Evolutionary conservation across 169 alveolate species (phyloP).

Genomic region (Perkinsus marinus): DNA sequence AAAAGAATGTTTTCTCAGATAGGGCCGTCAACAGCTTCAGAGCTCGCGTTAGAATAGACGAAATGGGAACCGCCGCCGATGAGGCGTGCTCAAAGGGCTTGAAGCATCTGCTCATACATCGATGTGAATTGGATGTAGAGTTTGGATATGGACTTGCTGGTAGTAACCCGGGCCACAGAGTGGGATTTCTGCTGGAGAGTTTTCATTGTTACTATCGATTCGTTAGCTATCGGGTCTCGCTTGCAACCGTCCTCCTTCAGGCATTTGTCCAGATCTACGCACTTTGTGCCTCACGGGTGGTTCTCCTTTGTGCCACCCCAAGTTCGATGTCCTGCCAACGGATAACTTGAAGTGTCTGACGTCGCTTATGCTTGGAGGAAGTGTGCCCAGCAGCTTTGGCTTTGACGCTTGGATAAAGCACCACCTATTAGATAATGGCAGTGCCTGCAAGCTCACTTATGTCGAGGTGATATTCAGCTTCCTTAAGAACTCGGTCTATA

Average conservation of each 20-base stretch:
- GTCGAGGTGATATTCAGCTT: background rate
- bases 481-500: background rate
- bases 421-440: background rate
- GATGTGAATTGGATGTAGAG: background rate
- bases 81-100: background rate
- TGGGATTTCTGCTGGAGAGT: too few species aligned
- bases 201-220: too few species aligned
- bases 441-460: background rate
- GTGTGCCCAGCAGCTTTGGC: background rate
- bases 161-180: too few species aligned
- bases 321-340: background rate
- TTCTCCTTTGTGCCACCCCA: background rate
- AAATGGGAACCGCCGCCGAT: background rate
- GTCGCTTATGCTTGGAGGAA: background rate
- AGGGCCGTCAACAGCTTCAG: background rate
- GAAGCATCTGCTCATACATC: background rate
- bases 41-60: background rate
- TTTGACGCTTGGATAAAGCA: background rate
- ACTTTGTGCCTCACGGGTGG: background rate
- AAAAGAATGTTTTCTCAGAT: background rate
- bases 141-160: background rate
- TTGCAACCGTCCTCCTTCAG: background rate
- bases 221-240: too few species aligned
- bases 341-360: background rate
- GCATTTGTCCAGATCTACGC: background rate